Conservation (phyloP, 1,284 basidiomycete species). For the Wolfiporia cocos region DNA sequence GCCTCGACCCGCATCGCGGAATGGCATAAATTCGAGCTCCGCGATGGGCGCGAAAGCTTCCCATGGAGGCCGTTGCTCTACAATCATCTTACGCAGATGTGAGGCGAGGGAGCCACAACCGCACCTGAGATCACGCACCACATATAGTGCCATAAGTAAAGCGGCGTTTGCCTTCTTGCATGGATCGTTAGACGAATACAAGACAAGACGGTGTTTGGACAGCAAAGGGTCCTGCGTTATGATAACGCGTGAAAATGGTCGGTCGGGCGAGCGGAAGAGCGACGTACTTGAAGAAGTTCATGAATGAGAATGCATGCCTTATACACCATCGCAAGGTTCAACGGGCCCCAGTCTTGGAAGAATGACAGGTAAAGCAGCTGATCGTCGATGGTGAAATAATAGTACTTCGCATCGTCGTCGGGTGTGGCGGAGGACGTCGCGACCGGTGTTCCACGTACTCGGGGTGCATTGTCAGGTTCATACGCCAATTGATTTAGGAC, state of each 20-base stretch:
- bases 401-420: conserved; percentile 68
- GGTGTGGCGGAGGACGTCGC: conserved; percentile 55
- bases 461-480: conserved; percentile 47
- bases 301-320: conserved; percentile 92
- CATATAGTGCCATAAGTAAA: conserved; percentile 86
- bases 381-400: conserved; percentile 88
- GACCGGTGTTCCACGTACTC: conserved; percentile 50
- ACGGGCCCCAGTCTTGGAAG: conserved; percentile 92
- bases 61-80: conserved; percentile 88
- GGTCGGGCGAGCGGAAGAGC: too few species aligned
- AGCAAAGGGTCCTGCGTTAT: conserved; percentile 60
- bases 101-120: conserved; percentile 1
- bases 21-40: conserved; percentile 89
- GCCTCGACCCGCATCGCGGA: conserved; percentile 93
- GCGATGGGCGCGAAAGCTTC: conserved; percentile 93
- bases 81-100: conserved; percentile 69
- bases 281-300: conserved; percentile 74
- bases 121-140: conserved; percentile 37
- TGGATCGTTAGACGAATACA: conserved; percentile 87
- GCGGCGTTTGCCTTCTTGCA: conserved; percentile 92
- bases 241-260: neutral
- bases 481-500: conserved; percentile 51
- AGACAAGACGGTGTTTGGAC: conserved; percentile 66
- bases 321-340: conserved; percentile 90
- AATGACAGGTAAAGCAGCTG: conserved; percentile 91